phyloP scores from a whole-genome alignment of 2,329 filamentous ascomycete species.

The Colletotrichum eleusines region DNA sequence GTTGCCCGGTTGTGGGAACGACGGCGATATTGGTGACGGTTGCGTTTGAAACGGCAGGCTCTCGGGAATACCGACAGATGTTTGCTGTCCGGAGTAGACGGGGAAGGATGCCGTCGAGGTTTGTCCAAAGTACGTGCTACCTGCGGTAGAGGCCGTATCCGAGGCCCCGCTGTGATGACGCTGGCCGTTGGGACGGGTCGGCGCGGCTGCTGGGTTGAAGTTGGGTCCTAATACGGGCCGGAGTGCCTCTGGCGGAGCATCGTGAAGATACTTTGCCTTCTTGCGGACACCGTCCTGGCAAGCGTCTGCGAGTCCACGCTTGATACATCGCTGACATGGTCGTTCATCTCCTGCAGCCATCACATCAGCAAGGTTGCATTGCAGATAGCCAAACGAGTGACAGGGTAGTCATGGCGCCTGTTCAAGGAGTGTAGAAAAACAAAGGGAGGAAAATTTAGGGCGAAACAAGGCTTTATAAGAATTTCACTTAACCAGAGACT shows the following conservation, averaged over 20 bases:
- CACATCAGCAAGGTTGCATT: constrained; percentile 34
- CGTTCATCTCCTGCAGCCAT: constrained; percentile 83
- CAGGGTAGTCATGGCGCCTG: constrained; percentile 21
- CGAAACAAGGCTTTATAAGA: constrained; percentile 37
- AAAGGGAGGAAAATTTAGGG: constrained; percentile 19
- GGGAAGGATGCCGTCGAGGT: constrained; percentile 61
- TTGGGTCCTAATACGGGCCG: constrained; percentile 84
- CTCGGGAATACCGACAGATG: constrained; percentile 62
- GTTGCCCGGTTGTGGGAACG: constrained; percentile 69
- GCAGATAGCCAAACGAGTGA: not conserved
- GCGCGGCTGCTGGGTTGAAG: constrained; percentile 69
- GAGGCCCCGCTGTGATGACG: constrained; percentile 52
- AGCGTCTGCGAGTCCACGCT: constrained; percentile 88
- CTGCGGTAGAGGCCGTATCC: constrained; percentile 58
- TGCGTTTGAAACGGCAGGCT: constrained; percentile 70
- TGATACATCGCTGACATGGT: constrained; percentile 93
- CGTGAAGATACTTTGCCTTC: constrained; percentile 98
- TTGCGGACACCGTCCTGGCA: constrained; percentile 98
- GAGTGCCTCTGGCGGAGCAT: constrained; percentile 90
- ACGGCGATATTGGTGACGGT: constrained; percentile 80
- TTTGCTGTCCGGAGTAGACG: constrained; percentile 63
- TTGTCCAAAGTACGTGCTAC: constrained; percentile 62
- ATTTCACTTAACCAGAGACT: constrained; percentile 33
- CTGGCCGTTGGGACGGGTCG: constrained; percentile 56
- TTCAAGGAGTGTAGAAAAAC: constrained; percentile 25